Conservation (phyloP, 179 eudicot genomes). For the Sideroxylon spinosum region DNA sequence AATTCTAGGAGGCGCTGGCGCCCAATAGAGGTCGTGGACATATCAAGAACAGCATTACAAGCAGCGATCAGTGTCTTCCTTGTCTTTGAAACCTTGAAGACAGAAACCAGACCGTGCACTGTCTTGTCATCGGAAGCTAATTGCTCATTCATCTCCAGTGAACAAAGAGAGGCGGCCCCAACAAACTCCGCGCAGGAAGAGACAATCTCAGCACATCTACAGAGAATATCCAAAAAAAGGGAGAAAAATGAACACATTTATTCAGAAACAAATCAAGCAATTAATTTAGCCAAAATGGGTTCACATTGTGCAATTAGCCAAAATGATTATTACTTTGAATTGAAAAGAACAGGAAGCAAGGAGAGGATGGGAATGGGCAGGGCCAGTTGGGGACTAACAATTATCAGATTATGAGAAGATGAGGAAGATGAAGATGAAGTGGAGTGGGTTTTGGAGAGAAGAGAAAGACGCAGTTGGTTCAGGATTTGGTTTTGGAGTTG, state of each 20-base stretch:
- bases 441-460: slow-evolving; percentile 19
- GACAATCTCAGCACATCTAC: slow-evolving; percentile 18
- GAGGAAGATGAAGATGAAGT: neutral
- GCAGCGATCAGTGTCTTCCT: slow-evolving; percentile 20
- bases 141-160: slow-evolving; percentile 40
- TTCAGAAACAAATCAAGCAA: neutral
- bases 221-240: neutral
- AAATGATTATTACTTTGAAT: slow-evolving; percentile 15
- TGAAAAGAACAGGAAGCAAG: slow-evolving; percentile 21
- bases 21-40: slow-evolving; percentile 42
- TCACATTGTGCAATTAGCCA: neutral
- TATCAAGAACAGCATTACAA: slow-evolving; percentile 51
- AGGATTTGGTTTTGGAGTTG: slow-evolving; percentile 16
- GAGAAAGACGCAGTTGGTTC: slow-evolving; percentile 19
- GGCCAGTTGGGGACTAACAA: neutral
- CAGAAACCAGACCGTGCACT: slow-evolving; percentile 31
- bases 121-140: slow-evolving; percentile 30
- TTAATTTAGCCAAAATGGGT: neutral
- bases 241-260: neutral
- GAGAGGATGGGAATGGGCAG: slow-evolving; percentile 12
- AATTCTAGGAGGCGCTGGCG: slow-evolving; percentile 29
- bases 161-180: slow-evolving; percentile 36
- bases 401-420: neutral
- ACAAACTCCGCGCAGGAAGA: slow-evolving; percentile 31
- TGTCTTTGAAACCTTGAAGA: slow-evolving; percentile 21